phyloP scores from a whole-genome alignment of 805 yeast genomes.

The Candida manassasensis region DNA sequence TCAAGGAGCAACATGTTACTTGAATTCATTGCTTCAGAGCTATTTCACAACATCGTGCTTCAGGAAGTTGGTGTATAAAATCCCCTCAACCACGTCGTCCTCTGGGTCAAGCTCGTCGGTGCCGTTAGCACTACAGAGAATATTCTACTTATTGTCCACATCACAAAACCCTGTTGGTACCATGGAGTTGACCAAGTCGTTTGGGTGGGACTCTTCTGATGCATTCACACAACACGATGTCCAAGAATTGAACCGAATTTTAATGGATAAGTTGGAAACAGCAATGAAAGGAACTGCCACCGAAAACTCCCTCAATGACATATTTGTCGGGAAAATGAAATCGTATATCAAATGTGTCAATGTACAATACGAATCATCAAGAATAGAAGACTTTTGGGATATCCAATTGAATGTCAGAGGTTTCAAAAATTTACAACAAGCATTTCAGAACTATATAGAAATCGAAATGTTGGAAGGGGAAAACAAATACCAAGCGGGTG shows the following conservation, averaged over 20 bases:
- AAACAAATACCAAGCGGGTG: constrained; percentile 87
- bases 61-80: constrained; percentile 80
- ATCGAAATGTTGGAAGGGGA: constrained; percentile 90
- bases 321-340: constrained; percentile 96
- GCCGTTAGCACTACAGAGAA: constrained; percentile 79
- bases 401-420: constrained; percentile 91
- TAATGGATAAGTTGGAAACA: constrained; percentile 89
- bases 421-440: constrained; percentile 61
- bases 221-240: constrained; percentile 98
- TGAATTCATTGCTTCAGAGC: constrained; percentile 87
- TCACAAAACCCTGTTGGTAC: constrained; percentile 80
- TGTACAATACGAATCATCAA: constrained; percentile 87
- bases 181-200: constrained; percentile 77
- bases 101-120: constrained; percentile 43
- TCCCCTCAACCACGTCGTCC: constrained; percentile 53
- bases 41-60: constrained; percentile 81
- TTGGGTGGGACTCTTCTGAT: constrained; percentile 96
- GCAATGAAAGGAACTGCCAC: constrained; percentile 87
- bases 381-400: constrained; percentile 97
- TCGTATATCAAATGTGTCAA: constrained; percentile 88
- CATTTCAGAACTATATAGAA: constrained; percentile 84
- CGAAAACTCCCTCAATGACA: constrained; percentile 51
- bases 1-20: constrained; percentile 98
- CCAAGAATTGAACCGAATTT: constrained; percentile 89
- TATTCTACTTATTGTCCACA: constrained; percentile 74